These are phyloP conservation scores for Cladosporium austrohemisphaericum DNA, from an alignment of 2,329 filamentous ascomycete species.

Conservation along the genomic window DNA sequence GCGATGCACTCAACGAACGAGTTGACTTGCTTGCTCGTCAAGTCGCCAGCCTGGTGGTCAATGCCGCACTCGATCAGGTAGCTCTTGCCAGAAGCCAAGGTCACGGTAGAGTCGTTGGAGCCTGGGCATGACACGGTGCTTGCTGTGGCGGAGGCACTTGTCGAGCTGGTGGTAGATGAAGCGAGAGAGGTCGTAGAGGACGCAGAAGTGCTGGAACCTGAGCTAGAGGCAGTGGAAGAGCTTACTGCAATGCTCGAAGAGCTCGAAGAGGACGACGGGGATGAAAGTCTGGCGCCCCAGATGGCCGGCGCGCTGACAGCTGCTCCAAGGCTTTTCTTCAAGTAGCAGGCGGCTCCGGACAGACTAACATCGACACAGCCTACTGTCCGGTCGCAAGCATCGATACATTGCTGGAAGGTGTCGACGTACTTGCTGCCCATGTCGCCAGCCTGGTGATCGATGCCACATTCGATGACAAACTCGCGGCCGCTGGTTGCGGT, in stretches of 20 bases:
- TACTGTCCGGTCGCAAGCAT: conserved; percentile 26
- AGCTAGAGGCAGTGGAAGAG: background rate
- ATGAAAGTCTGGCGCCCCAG: conserved; percentile 27
- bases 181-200: background rate
- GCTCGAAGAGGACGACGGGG: conserved; percentile 14
- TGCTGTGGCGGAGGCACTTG: background rate
- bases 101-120: conserved; percentile 18
- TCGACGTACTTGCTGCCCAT: conserved; percentile 19
- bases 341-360: conserved; percentile 30
- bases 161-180: background rate
- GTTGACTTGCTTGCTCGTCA: background rate
- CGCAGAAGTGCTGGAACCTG: background rate
- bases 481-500: conserved; percentile 21
- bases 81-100: conserved; percentile 14
- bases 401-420: conserved; percentile 29
- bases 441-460: conserved; percentile 30
- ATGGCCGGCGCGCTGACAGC: conserved; percentile 18
- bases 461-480: conserved; percentile 29
- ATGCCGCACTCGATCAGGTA: conserved; percentile 27
- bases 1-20: conserved; percentile 18
- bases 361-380: conserved; percentile 33
- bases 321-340: conserved; percentile 27
- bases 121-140: conserved; percentile 16
- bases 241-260: background rate
- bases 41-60: conserved; percentile 24